A percentile compares a stretch with the other conserved stretches of the same genome.
Conservation (phyloP, 2,329 filamentous ascomycete genomes). For the Plenodomus lindquistii region DNA sequence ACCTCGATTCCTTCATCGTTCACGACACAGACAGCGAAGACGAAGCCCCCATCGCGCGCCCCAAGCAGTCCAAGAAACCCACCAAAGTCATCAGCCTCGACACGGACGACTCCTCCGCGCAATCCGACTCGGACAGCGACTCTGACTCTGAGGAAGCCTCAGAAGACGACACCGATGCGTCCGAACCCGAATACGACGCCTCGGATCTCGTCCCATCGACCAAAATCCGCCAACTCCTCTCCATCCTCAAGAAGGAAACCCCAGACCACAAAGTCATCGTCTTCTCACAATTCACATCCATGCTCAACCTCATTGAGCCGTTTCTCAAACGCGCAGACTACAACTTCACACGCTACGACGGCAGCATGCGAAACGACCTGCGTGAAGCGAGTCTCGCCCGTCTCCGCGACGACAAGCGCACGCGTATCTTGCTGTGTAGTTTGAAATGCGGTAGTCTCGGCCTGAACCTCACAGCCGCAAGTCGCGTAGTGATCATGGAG, state of each 20-base stretch:
- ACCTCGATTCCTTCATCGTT: conserved; percentile 41
- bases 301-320: conserved; percentile 94
- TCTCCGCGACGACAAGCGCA: conserved; percentile 73
- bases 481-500: conserved; percentile 90
- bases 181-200: conserved; percentile 47
- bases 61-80: conserved; percentile 38
- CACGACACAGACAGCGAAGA: conserved; percentile 47
- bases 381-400: conserved; percentile 83
- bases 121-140: conserved; percentile 46
- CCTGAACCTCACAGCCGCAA: conserved; percentile 91
- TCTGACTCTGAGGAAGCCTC: conserved; percentile 42
- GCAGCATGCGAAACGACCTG: conserved; percentile 89
- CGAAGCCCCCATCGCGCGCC: conserved; percentile 35
- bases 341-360: conserved; percentile 87
- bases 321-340: conserved; percentile 78
- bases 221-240: conserved; percentile 85
- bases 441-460: conserved; percentile 92
- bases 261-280: conserved; percentile 93
- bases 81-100: conserved; percentile 61
- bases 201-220: conserved; percentile 70
- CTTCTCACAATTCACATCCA: conserved; percentile 97
- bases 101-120: conserved; percentile 45
- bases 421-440: conserved; percentile 86
- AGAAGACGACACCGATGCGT: conserved; percentile 45
- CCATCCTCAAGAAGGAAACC: conserved; percentile 78